Conservation (phyloP, 768 basidiomycete genomes). For the Lentinula raphanica region DNA sequence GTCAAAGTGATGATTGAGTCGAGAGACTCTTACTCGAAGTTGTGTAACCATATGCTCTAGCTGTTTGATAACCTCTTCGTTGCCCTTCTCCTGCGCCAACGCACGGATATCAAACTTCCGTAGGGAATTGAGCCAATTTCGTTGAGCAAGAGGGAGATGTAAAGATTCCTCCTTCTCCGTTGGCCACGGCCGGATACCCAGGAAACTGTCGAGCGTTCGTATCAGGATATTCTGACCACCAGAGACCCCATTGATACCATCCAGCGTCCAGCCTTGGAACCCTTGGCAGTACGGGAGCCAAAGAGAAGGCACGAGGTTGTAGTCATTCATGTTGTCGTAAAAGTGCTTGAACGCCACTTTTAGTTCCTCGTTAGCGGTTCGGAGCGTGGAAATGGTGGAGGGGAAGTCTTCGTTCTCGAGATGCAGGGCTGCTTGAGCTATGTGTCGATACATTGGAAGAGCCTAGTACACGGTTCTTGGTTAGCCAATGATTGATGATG, state of each 20-base stretch:
- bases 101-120: constrained; percentile 5
- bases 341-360: constrained; percentile 11
- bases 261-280: constrained; percentile 12
- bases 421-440: not conserved
- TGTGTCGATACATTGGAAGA: constrained; percentile 9
- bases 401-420: constrained; percentile 2
- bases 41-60: constrained; percentile 5
- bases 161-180: constrained; percentile 10
- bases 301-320: constrained; percentile 8
- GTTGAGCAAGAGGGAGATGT: constrained; percentile 10
- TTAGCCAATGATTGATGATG: too few relatives aligned
- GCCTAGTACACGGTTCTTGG: not conserved
- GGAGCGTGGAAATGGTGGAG: constrained; percentile 3
- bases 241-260: constrained; percentile 11
- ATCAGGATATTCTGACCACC: constrained; percentile 12
- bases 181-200: constrained; percentile 12
- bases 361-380: constrained; percentile 6
- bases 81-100: not conserved
- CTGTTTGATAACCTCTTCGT: not conserved
- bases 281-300: constrained; percentile 14
- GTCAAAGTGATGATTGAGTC: not conserved
- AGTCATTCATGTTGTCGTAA: constrained; percentile 11
- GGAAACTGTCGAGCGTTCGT: constrained; percentile 11
- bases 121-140: constrained; percentile 9
- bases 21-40: not conserved